Percentiles rank a stretch among this genome's conserved stretches.
Evolutionary conservation across 768 basidiomycete species (phyloP).

Genomic region (Pisolithus tinctorius): DNA sequence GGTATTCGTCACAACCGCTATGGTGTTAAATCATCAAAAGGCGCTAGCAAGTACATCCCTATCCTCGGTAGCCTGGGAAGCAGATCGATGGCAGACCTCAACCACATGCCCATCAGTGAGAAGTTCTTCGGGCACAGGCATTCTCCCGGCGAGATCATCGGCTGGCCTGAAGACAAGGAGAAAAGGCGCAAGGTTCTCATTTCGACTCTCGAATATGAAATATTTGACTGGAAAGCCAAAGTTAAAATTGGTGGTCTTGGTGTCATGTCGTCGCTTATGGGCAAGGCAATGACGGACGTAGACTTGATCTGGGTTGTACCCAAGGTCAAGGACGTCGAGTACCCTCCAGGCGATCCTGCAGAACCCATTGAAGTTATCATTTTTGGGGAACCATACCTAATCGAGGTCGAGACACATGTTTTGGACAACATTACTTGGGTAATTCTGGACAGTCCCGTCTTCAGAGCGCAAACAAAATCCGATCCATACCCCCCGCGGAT

Average conservation of each 20-base stretch:
- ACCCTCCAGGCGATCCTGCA: slow-evolving; percentile 84
- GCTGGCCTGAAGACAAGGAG: slow-evolving; percentile 93
- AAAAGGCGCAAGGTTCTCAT: slow-evolving; percentile 91
- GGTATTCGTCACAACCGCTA: slow-evolving; percentile 92
- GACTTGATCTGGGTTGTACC: slow-evolving; percentile 92
- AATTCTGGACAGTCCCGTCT: slow-evolving; percentile 90
- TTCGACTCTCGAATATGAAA: slow-evolving; percentile 90
- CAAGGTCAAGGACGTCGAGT: slow-evolving; percentile 92
- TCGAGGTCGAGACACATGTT: slow-evolving; percentile 90
- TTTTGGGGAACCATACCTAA: slow-evolving; percentile 91
- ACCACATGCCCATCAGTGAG: slow-evolving; percentile 46
- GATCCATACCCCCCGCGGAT: slow-evolving; percentile 96
- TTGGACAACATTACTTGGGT: slow-evolving; percentile 95
- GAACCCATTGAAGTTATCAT: slow-evolving; percentile 96
- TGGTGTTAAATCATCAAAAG: slow-evolving; percentile 73
- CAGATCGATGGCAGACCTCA: slow-evolving; percentile 67
- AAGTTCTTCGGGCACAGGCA: slow-evolving; percentile 60
- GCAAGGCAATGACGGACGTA: slow-evolving; percentile 96
- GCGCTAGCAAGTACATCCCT: slow-evolving; percentile 76
- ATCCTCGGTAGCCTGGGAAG: slow-evolving; percentile 63
- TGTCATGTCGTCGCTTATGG: slow-evolving; percentile 97
- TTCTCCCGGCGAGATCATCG: slow-evolving; percentile 66
- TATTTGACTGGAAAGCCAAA: slow-evolving; percentile 95
- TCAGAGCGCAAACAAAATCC: slow-evolving; percentile 93
- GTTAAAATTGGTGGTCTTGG: slow-evolving; percentile 97